phyloP scores from a whole-genome alignment of 2,329 filamentous ascomycete species.

The Bipolaris cookei region DNA sequence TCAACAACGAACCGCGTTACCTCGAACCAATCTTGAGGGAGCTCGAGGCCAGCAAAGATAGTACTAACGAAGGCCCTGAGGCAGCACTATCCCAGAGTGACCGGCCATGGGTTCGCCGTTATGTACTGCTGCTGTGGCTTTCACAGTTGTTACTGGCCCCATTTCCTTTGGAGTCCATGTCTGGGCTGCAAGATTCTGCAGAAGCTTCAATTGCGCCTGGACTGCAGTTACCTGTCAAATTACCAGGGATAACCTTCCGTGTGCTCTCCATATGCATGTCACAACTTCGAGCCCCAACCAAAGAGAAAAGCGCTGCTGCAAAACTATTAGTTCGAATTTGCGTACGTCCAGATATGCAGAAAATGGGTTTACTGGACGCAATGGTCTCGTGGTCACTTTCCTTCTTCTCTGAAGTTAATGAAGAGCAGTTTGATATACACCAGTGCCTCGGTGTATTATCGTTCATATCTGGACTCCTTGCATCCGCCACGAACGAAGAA shows the following conservation, averaged over 20 bases:
- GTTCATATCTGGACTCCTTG: constrained; percentile 76
- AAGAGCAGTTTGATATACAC: constrained; percentile 65
- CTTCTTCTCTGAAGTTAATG: constrained; percentile 59
- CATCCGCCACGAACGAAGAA: constrained; percentile 74
- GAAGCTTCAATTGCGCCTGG: constrained; percentile 45
- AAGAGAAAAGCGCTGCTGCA: constrained; percentile 89
- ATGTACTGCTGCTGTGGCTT: constrained; percentile 84
- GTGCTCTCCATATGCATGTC: constrained; percentile 73
- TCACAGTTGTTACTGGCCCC: constrained; percentile 68
- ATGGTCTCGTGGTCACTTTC: constrained; percentile 74
- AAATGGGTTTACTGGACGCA: constrained; percentile 70
- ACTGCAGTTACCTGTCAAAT: constrained; percentile 62
- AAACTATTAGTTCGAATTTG: constrained; percentile 79
- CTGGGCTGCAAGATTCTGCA: constrained; percentile 52
- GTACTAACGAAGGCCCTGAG: constrained; percentile 18
- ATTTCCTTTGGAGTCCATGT: constrained; percentile 89
- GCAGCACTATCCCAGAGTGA: constrained; percentile 26
- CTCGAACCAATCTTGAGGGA: constrained; percentile 79
- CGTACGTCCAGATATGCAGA: constrained; percentile 88
- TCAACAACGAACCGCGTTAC: constrained; percentile 87
- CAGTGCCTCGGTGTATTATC: constrained; percentile 78
- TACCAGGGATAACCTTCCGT: constrained; percentile 74
- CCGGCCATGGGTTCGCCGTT: constrained; percentile 80
- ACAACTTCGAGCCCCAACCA: constrained; percentile 77
- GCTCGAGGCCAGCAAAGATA: constrained; percentile 66